phyloP scores from a whole-genome alignment of 2,329 filamentous ascomycete species.

The Pseudocercospora vitis region DNA sequence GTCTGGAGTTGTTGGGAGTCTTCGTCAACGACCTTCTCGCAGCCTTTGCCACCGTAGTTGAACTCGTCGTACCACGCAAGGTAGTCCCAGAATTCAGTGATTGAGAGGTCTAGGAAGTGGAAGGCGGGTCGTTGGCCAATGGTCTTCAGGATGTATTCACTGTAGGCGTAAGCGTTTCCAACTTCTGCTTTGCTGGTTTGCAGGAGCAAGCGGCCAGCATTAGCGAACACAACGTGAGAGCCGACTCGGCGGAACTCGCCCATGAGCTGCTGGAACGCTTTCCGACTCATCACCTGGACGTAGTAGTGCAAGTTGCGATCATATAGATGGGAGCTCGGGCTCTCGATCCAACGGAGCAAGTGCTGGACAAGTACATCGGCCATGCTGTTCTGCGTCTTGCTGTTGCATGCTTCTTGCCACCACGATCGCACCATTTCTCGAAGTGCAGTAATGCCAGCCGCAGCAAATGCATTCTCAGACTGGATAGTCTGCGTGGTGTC shows the following conservation, averaged over 20 bases:
- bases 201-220: constrained; percentile 80
- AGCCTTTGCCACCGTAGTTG: constrained; percentile 96
- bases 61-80: constrained; percentile 98
- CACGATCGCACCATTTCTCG: constrained; percentile 98
- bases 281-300: constrained; percentile 97
- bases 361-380: constrained; percentile 97
- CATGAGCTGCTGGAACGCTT: constrained; percentile 96
- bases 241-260: constrained; percentile 93
- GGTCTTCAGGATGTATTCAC: constrained; percentile 95
- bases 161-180: constrained; percentile 93
- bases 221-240: constrained; percentile 94
- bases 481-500: constrained; percentile 70
- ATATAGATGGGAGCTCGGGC: constrained; percentile 89
- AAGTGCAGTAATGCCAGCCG: constrained; percentile 83
- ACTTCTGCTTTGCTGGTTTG: constrained; percentile 97
- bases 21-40: constrained; percentile 71
- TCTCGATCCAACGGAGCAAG: constrained; percentile 95
- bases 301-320: constrained; percentile 94
- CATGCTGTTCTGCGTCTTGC: constrained; percentile 78
- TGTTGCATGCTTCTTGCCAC: constrained; percentile 78
- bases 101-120: constrained; percentile 93
- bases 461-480: constrained; percentile 89
- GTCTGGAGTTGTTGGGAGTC: constrained; percentile 82
- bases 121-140: constrained; percentile 95
- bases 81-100: constrained; percentile 99